Conservation (phyloP, 163 green algal species). For the Volvox carteri region DNA sequence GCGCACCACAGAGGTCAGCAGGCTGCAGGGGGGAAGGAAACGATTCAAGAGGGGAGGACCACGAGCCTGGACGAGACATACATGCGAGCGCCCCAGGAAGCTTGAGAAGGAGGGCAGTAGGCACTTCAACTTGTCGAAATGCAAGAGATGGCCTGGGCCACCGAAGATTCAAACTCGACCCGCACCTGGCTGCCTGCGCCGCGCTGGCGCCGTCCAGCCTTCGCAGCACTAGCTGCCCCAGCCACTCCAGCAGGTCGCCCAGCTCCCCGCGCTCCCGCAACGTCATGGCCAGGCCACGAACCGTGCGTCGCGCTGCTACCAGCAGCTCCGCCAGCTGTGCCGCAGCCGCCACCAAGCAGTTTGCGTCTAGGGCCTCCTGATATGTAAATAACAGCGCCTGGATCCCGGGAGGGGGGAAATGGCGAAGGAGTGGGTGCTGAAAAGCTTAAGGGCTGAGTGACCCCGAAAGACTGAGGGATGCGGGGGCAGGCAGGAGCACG, state of each 20-base stretch:
- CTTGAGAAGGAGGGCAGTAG: too few relatives aligned
- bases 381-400: conserved; percentile 53
- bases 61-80: too few relatives aligned
- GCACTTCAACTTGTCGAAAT: too few relatives aligned
- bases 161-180: too few relatives aligned
- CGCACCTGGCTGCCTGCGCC: conserved; percentile 33
- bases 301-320: not conserved
- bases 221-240: conserved; percentile 18
- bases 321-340: conserved; percentile 44
- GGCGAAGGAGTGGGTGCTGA: not conserved
- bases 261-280: conserved; percentile 40
- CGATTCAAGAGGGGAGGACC: too few relatives aligned
- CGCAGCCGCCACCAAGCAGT: conserved; percentile 22
- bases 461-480: too few relatives aligned
- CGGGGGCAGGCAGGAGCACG: not conserved
- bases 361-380: conserved; percentile 5
- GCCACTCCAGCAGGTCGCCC: conserved; percentile 46
- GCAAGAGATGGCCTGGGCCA: too few relatives aligned
- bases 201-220: conserved; percentile 12
- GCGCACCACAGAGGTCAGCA: conserved; percentile 27
- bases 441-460: too few relatives aligned
- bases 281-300: not conserved
- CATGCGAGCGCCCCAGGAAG: too few relatives aligned
- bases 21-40: not conserved
- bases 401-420: not conserved